These are phyloP conservation scores for Pythium folliculosum DNA, from an alignment of 352 stramenopile species.

Conservation along the genomic window DNA sequence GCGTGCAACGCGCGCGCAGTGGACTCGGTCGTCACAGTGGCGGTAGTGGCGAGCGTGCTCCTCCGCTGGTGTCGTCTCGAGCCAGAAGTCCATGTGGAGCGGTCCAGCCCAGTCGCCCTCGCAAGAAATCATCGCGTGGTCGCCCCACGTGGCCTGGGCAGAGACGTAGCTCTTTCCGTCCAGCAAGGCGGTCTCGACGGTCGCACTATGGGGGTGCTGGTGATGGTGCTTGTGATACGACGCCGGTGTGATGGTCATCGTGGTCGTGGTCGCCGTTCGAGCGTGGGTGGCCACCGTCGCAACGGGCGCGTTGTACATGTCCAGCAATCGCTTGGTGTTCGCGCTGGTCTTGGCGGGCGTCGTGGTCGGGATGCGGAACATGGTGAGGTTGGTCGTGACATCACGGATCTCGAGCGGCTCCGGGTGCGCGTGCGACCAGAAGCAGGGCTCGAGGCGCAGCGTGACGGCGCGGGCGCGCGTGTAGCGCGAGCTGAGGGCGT, in stretches of 20 bases:
- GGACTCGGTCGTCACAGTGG: not conserved
- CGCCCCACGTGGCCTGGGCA: not conserved
- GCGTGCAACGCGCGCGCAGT: not conserved
- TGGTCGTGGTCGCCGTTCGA: conserved; percentile 2
- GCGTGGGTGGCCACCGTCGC: conserved; percentile 7
- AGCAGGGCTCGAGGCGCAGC: conserved; percentile 17
- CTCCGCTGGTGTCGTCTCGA: not conserved
- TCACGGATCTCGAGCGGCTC: conserved; percentile 24
- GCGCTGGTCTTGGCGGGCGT: not conserved
- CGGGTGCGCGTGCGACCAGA: conserved; percentile 16
- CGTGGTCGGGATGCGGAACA: conserved; percentile 18
- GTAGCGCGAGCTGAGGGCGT: conserved; percentile 12
- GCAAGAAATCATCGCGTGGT: conserved; percentile 8
- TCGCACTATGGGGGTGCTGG: not conserved
- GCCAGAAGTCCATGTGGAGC: conserved; percentile 11
- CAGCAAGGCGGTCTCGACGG: conserved; percentile 9
- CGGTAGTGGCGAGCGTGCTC: not conserved
- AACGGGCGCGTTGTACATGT: conserved; percentile 25
- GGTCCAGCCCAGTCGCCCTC: conserved; percentile 13
- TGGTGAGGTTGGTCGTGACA: conserved; percentile 16
- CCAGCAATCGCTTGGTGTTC: conserved; percentile 7
- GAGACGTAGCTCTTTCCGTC: not conserved
- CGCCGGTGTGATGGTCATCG: conserved; percentile 2
- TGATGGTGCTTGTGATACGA: not conserved
- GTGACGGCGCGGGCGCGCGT: not conserved